Base-by-base conservation (phyloP, 345 rosid species). In the Chamaenerion angustifolium region DNA sequence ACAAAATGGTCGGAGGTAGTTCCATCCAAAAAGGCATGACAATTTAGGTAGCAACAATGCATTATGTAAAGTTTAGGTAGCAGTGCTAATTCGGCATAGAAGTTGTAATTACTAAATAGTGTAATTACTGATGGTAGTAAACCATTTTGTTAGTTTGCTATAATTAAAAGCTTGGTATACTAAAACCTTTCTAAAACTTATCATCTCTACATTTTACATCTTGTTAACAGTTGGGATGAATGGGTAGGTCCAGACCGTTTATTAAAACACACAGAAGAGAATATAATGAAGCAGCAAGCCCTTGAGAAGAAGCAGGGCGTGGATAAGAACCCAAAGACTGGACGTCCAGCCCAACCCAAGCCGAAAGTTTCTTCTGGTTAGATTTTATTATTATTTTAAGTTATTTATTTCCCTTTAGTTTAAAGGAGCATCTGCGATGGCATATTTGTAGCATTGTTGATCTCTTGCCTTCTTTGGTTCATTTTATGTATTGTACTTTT, bases 171-270 rank as follows among this genome's bases (percentile, higher is more conserved):
- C 5, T 31, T 4, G 37, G 3, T 31, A 31, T 31, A 31, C 37
- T 31, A 31, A 31, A 31, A 3, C 8, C 37, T 31, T 31, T 31
- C 37, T 31, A 31, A 31, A 31, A 31, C 37, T 31, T 31, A 31
- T 31, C 7, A 31, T 31, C 37, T 31, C 10, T 31, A 31, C 37
- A 31, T 31, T 31, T 31, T 47, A 16, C 71, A 73, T 71, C 47
- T 64, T 72, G 67, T 64, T 61, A 65, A 68, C 93, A 87, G 96
- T 61, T 92, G 95, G 98, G 96, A 92, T 58, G 96, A 92, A 68
- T 87, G 98, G 98, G 89, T 84, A 64, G 85, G 82, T 1, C 61
- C 52, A 11, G 93, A 84, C 13, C 79, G 86, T 50, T 66, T 92
- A 59, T 43, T 78, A 76, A 82, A 87, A 65, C 61, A 68, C 53